Base-by-base conservation (phyloP, 2,329 filamentous ascomycete species). In the Lasiodiplodia hormozganensis region DNA sequence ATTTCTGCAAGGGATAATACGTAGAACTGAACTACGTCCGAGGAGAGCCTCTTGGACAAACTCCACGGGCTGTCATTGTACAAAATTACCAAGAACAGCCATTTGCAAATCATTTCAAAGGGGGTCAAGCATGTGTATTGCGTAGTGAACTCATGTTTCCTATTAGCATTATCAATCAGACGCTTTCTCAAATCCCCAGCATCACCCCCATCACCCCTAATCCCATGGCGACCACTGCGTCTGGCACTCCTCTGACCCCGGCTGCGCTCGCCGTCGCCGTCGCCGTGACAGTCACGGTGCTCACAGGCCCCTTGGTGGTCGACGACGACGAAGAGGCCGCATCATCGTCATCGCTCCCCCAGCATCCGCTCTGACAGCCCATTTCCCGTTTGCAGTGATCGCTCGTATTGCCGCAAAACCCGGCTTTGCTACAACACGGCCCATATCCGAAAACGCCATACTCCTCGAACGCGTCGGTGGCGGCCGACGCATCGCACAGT, bases 301-400 rank as follows among this genome's bases (percentile, higher is more conserved):
- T 62, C 31, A 18, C 57, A 21, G 28, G 23, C 34, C 23, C 58
- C 36, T 25, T 49, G 16, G 40, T n/a, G 31, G 31, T 34, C 60
- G 43, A n/a, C 43, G 60, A 31, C 23, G 25, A 23, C 36, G 58
- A 34, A 11, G 25, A 18, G 4, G 23, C 40, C n/a, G 7, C 58
- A 4, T 43, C 52, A 38, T 47, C 49, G 11, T 34, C 58, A 12
- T 38, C 67, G 10, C 58, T 47, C n/a, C 43, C 67, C 21, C 43
- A 56, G 36, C 67, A 68, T 7, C 67, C 67, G 18, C 51, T 68
- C 53, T 68, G 67, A 14, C 67, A 68, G 5, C 67, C 67, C 14
- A 25, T 18, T 23, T 14, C 11, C 8, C 14, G 25, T 25, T 57
- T 52, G 38, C 67, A 68, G 14, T 64, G 67, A 21, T 11, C 57